These are phyloP conservation scores for Biscogniauxia sp. DNA, from an alignment of 2,329 filamentous ascomycete genomes.

Conservation along the genomic window DNA sequence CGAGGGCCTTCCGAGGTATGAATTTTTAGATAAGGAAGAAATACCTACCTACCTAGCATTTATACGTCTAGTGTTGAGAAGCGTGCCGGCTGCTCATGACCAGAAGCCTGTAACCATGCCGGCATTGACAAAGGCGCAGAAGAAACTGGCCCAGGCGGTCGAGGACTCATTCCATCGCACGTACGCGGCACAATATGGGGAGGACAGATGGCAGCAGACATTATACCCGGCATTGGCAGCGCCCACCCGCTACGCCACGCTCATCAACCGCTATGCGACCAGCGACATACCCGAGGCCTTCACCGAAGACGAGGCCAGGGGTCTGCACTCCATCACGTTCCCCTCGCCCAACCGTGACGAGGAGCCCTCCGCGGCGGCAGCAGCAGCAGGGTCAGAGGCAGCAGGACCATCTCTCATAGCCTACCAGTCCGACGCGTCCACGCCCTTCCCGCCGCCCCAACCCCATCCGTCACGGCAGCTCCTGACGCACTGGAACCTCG, in stretches of 20 bases:
- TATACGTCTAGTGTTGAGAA: too few relatives aligned
- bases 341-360: constrained; percentile 9
- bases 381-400: too few relatives aligned
- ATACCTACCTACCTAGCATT: too few relatives aligned
- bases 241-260: constrained; percentile 28
- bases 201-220: constrained; percentile 26
- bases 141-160: constrained; percentile 23
- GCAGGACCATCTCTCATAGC: constrained; percentile 6
- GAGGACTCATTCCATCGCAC: constrained; percentile 27
- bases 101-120: constrained; percentile 17
- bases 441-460: constrained; percentile 25
- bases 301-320: constrained; percentile 12
- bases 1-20: too few relatives aligned
- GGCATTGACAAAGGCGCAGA: constrained; percentile 26
- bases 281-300: constrained; percentile 15
- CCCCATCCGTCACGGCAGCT: constrained; percentile 16
- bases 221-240: constrained; percentile 26
- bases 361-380: too few relatives aligned
- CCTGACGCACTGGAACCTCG: constrained; percentile 31
- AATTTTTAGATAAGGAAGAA: too few relatives aligned
- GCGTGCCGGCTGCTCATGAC: not conserved
- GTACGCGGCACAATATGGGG: constrained; percentile 23
- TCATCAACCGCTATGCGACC: constrained; percentile 24
- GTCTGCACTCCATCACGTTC: constrained; percentile 10
- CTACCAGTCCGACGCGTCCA: constrained; percentile 11